Base-by-base conservation (phyloP, 2,329 filamentous ascomycete genomes). In the Ceratocystis variospora region DNA sequence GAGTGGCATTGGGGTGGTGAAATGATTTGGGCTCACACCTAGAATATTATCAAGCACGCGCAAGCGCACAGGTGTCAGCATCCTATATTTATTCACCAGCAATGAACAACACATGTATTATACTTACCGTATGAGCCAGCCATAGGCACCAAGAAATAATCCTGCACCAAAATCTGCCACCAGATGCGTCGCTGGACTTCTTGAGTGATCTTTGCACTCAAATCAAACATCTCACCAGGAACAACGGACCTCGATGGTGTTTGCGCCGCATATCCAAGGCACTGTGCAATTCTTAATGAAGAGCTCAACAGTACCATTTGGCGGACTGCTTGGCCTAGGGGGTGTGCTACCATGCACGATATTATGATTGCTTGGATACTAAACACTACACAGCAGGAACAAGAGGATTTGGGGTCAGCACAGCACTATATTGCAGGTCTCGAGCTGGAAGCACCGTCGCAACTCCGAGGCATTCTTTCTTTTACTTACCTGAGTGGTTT, bases 121-220 rank as follows among this genome's bases (percentile, higher is more conserved):
- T 25, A 57, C 63, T 10, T 64, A 64, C 63, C 63, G 59, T 68
- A 68, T 15, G 63, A 65, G 25, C 66, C 66, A 12, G 66, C 66
- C 66, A 68, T 68, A n/a, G 66, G 66, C 37, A 68, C 66, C 37
- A 62, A 41, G 57, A 68, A 68, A 59, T 68, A 68, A 25, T 68
- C 66, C 33, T 68, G 66, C 15, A 68, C 59, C 45, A 68, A 25
- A 44, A 68, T 65, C 50, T 68, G 66, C 66, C 66, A 68, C 66
- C 66, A 68, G n/a, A 68, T 62, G 31, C 66, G 63, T 8, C 66
- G 63, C 2, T 55, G 33, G 44, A 68, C 48, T 53, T 68, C 63
- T 41, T 68, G 63, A 15, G 53, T 46, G 33, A 63, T 65, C 31
- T 53, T 64, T 28, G 25, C 19, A 19, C 19, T n/a, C 48, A 53